phyloP scores from a whole-genome alignment of 768 basidiomycete species.

The Tricholoma flavovirens region DNA sequence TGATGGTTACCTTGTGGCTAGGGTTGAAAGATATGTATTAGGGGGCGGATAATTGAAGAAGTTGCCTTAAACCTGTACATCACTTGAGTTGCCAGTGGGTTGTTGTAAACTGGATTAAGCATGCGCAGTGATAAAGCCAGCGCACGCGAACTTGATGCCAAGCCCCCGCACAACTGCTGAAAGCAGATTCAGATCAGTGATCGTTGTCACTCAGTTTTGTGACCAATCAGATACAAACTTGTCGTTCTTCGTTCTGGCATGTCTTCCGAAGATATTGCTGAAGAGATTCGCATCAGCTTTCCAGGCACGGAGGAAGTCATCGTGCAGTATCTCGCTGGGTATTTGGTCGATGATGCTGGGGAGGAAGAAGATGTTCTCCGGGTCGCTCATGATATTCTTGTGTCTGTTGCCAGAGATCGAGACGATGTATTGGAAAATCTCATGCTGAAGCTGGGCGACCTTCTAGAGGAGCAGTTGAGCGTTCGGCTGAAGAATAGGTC shows the following conservation, averaged over 20 bases:
- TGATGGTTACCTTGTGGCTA: neutral
- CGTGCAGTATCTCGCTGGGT: slow-evolving; percentile 83
- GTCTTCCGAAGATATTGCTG: slow-evolving; percentile 72
- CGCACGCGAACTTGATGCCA: too few relatives aligned
- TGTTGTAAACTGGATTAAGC: neutral
- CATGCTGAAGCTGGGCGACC: slow-evolving; percentile 56
- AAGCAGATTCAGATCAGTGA: too few relatives aligned
- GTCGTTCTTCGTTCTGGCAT: too few relatives aligned
- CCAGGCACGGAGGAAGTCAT: slow-evolving; percentile 82
- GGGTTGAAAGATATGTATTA: neutral
- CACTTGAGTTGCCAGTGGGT: neutral
- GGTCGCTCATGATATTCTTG: slow-evolving; percentile 66
- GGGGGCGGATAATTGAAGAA: neutral
- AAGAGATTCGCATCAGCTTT: slow-evolving; percentile 64
- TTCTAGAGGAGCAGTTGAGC: slow-evolving; percentile 61
- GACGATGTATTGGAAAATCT: slow-evolving; percentile 57
- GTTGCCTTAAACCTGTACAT: neutral
- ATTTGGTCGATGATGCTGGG: slow-evolving; percentile 82
- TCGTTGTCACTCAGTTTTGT: neutral
- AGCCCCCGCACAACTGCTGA: too few relatives aligned
- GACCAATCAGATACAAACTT: too few relatives aligned
- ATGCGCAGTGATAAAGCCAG: too few relatives aligned
- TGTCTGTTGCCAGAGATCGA: slow-evolving; percentile 65
- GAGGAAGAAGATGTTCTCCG: slow-evolving; percentile 86
- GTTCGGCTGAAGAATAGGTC: slow-evolving; percentile 50